A percentile compares a stretch with the other conserved stretches of the same genome.
phyloP scores from a whole-genome alignment of 805 yeast genomes.

The Torulaspora microellipsoides region DNA sequence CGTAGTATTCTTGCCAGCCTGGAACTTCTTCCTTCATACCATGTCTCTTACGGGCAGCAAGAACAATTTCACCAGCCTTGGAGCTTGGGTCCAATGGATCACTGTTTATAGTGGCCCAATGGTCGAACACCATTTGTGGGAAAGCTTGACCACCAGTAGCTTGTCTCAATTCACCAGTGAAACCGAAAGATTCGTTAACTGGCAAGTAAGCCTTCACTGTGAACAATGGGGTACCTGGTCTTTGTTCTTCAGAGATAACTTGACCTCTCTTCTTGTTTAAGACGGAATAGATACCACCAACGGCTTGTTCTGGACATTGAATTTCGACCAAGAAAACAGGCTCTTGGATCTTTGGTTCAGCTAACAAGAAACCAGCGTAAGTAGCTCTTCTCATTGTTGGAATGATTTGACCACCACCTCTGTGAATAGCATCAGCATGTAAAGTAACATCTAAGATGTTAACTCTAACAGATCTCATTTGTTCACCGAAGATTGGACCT shows the following conservation, averaged over 20 bases:
- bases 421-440: slow-evolving; percentile 99
- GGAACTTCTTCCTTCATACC: slow-evolving; percentile 97
- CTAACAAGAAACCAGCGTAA: slow-evolving; percentile 95
- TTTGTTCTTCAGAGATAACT: slow-evolving; percentile 98
- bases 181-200: slow-evolving; percentile 99
- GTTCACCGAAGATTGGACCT: slow-evolving; percentile 98
- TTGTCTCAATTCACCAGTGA: slow-evolving; percentile 98
- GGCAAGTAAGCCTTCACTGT: slow-evolving; percentile 99
- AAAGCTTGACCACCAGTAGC: slow-evolving; percentile 99
- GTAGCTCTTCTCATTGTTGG: slow-evolving; percentile 99
- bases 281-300: slow-evolving; percentile 99
- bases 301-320: slow-evolving; percentile 98
- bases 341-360: slow-evolving; percentile 98
- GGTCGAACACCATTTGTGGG: slow-evolving; percentile 99
- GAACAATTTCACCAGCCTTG: slow-evolving; percentile 63
- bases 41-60: slow-evolving; percentile 83
- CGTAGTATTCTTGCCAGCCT: slow-evolving; percentile 99
- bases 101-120: slow-evolving; percentile 89
- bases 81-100: slow-evolving; percentile 85
- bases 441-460: slow-evolving; percentile 98
- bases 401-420: slow-evolving; percentile 99
- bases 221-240: slow-evolving; percentile 99
- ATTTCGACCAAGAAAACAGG: slow-evolving; percentile 99
- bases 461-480: slow-evolving; percentile 91
- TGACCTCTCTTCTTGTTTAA: slow-evolving; percentile 99